Evolutionary conservation across 2,329 filamentous ascomycete species (phyloP).

Genomic region (Microdochium bolleyi): DNA sequence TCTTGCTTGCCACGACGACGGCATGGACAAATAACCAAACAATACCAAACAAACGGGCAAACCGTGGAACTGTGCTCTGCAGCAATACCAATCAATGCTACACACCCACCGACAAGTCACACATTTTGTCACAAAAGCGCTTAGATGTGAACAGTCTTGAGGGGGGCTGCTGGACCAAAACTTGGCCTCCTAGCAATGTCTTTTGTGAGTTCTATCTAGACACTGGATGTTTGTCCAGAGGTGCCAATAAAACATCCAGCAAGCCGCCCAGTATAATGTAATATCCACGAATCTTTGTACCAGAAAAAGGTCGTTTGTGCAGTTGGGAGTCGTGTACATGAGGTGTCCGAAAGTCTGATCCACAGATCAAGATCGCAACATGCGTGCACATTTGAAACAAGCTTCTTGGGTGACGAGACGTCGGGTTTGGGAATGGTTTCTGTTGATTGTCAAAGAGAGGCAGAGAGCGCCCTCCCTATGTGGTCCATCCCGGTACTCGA

Average conservation of each 20-base stretch:
- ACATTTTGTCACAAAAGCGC: not conserved
- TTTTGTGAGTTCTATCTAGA: constrained; percentile 4
- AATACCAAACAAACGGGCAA: no score
- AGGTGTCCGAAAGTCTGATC: not conserved
- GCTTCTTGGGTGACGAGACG: constrained; percentile 12
- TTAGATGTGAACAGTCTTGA: not conserved
- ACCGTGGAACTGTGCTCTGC: no score
- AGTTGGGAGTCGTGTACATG: not conserved
- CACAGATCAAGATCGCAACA: not conserved
- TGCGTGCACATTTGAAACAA: constrained; percentile 7
- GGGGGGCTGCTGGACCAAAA: constrained; percentile 18
- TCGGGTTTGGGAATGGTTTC: constrained; percentile 6
- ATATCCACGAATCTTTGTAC: not conserved
- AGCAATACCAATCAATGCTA: no score
- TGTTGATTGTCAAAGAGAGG: constrained; percentile 2
- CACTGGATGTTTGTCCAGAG: constrained; percentile 10
- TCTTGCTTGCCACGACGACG: no score
- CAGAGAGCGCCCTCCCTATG: not conserved
- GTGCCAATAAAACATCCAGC: constrained; percentile 23
- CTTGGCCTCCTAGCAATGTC: constrained; percentile 15
- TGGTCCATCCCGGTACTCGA: not conserved
- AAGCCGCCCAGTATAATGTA: not conserved
- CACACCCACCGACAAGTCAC: no score
- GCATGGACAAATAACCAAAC: no score
- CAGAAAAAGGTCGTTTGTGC: not conserved